phyloP scores from a whole-genome alignment of 495 filamentous ascomycete genomes.

The Emericellopsis terricola region DNA sequence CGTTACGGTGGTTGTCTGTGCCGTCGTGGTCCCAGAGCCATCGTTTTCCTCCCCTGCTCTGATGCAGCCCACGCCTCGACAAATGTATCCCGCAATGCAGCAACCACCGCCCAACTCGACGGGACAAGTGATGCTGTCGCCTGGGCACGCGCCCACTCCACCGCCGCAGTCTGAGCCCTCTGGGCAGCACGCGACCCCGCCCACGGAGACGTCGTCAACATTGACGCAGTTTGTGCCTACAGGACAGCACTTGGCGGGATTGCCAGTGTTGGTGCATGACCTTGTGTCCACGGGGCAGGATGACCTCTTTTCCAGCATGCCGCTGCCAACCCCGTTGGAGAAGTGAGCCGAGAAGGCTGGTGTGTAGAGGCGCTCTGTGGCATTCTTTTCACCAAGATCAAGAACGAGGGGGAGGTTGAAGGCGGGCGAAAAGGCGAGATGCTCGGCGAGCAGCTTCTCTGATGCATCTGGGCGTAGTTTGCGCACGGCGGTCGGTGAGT shows the following conservation, averaged over 20 bases:
- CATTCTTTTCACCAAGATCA: constrained; percentile 11
- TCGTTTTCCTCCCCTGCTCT: constrained; percentile 17
- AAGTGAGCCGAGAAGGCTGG: constrained; percentile 20
- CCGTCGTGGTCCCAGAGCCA: background rate
- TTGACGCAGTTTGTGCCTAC: constrained; percentile 46
- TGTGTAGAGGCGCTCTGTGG: constrained; percentile 10
- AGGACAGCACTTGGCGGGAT: constrained; percentile 61
- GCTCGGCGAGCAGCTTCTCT: constrained; percentile 65
- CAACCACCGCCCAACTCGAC: constrained; percentile 63
- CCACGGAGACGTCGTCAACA: constrained; percentile 55
- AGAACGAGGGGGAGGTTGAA: constrained; percentile 3
- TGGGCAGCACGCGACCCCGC: constrained; percentile 77
- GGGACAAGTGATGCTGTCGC: constrained; percentile 49
- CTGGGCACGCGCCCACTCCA: constrained; percentile 40
- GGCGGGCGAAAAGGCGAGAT: constrained; percentile 28
- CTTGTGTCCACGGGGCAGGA: constrained; percentile 61
- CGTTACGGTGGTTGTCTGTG: background rate
- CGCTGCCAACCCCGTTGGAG: constrained; percentile 15
- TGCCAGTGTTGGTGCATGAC: constrained; percentile 48
- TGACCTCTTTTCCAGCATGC: constrained; percentile 24
- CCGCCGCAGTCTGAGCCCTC: constrained; percentile 49
- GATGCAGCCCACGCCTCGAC: constrained; percentile 72
- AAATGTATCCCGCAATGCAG: constrained; percentile 66
- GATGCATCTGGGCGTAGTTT: constrained; percentile 74
- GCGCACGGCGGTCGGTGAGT: constrained; percentile 27